Base-by-base conservation (phyloP, 306 rosid species). In the Begonia loranthoides region DNA sequence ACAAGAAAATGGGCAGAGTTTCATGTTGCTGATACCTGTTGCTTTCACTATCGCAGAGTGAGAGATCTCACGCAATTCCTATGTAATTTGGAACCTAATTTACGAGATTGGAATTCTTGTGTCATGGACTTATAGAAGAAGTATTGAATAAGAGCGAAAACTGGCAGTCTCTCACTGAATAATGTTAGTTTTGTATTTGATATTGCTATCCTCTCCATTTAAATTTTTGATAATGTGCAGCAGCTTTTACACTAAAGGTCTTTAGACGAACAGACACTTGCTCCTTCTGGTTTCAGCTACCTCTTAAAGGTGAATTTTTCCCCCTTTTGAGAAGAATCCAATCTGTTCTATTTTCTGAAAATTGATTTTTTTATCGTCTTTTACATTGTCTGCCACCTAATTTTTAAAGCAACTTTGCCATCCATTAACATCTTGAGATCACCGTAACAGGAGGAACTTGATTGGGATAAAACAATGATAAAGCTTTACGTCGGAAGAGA, bases 21-120 rank as follows among this genome's bases (percentile, higher is more conserved):
- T 60, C 94, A 90, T 49, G 73, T 82, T 76, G 79, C 95, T 60
- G 95, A 90, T 70, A 69, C 67, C 71, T 72, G 83, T 56, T 82
- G 95, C 81, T 85, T 76, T 60, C 95, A 90, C 55, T 85, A 76
- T 63, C 90, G 83, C 55, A 69, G 83, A 66, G 97, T 90, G 73
- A 78, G 73, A 78, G 97, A 66, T 55, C 66, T 55, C 52, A 52
- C 12, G 16, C 24, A 51, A 7, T 40, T 45, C 36, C 4, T 1
- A 28, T 28, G 3, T 19, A 19, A 19, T 19, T 19, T 19, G 3
- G 22, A 1, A 19, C 2, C 22, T 1, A 19, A 19, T 19, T 19
- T 19, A 19, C 22, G 50, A 41, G 65, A 52, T 60, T 63, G 40
- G 14, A n/a, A 49, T 49, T 33, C 28, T 17, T 50, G 11, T 28